phyloP scores from a whole-genome alignment of 345 rosid species.

The Euphorbia lathyris region DNA sequence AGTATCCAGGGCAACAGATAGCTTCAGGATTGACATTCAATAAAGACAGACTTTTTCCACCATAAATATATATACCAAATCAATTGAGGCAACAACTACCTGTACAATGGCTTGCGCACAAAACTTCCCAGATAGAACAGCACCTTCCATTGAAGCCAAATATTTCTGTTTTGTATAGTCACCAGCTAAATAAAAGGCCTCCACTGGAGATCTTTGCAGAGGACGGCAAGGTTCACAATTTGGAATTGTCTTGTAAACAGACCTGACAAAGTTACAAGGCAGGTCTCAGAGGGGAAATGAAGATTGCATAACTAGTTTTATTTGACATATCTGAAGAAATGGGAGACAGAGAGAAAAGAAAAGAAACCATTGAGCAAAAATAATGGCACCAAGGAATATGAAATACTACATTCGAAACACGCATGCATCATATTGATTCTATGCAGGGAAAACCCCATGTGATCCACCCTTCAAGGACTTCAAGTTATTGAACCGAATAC shows the following conservation, averaged over 20 bases:
- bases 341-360: neutral
- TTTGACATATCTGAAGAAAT: neutral
- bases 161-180: conserved; percentile 97
- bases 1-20: neutral
- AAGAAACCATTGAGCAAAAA: neutral
- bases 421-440: neutral
- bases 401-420: neutral
- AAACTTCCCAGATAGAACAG: conserved; percentile 88
- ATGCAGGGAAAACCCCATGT: neutral
- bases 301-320: neutral
- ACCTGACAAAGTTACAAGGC: conserved; percentile 44
- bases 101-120: conserved; percentile 80
- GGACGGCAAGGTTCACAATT: conserved; percentile 93
- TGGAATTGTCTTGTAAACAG: conserved; percentile 88
- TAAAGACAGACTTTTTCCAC: neutral
- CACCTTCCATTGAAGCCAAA: conserved; percentile 98
- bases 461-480: neutral
- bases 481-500: neutral
- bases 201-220: conserved; percentile 76
- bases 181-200: conserved; percentile 89
- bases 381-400: neutral
- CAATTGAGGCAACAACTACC: conserved; percentile 35
- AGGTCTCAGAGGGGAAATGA: conserved; percentile 2
- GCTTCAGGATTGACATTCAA: neutral
- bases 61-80: neutral